phyloP scores from a whole-genome alignment of 139 green algal genomes.

The Closterium sp. region DNA sequence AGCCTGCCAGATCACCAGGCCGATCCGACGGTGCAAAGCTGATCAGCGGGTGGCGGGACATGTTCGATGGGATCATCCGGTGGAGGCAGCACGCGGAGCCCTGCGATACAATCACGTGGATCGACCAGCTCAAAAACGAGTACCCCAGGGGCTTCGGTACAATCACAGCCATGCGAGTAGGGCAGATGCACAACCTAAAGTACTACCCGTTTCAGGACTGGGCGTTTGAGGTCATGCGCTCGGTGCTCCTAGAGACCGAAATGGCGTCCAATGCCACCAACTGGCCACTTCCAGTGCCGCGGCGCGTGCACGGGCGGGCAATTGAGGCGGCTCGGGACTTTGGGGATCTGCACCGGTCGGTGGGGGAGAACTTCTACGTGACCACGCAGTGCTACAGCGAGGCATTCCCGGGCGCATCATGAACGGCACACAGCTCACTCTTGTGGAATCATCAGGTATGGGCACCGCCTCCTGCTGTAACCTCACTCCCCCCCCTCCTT shows the following conservation, averaged over 20 bases:
- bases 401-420: background rate
- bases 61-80: conserved; percentile 85
- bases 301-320: background rate
- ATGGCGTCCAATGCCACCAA: background rate
- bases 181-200: background rate
- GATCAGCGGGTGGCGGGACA: conserved; percentile 74
- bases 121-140: conserved; percentile 75
- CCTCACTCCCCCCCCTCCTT: too few species aligned
- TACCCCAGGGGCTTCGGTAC: background rate
- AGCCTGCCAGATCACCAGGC: background rate
- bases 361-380: background rate
- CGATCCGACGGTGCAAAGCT: background rate
- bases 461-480: too few species aligned
- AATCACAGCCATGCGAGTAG: background rate
- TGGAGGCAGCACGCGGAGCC: conserved; percentile 91
- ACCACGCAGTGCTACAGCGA: background rate
- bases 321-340: background rate
- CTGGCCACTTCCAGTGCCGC: background rate
- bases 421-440: background rate
- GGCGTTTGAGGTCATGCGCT: background rate
- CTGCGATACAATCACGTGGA: conserved; percentile 92
- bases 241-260: background rate
- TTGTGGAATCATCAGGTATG: background rate
- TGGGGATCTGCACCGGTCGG: background rate
- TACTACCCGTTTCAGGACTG: background rate